Percentiles rank a stretch among this genome's conserved stretches.
These are phyloP conservation scores for Alternaria sp. DNA, from an alignment of 2,329 filamentous ascomycete species.

Conservation along the genomic window DNA sequence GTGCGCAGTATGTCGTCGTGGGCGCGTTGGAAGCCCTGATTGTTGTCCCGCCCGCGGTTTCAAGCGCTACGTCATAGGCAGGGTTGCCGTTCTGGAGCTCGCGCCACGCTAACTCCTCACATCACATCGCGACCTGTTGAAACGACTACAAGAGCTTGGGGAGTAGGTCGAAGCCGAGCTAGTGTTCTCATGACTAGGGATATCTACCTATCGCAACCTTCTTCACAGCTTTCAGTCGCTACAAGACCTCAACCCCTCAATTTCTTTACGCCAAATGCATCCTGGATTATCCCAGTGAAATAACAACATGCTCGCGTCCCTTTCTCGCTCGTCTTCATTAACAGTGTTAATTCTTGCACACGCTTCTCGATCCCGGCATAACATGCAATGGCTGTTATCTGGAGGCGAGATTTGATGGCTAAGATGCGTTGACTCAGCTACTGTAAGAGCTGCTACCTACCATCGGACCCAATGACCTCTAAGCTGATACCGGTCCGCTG, in stretches of 20 bases:
- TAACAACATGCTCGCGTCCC: not conserved
- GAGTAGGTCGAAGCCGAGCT: not conserved
- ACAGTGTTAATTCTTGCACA: not conserved
- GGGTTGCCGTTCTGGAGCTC: constrained; percentile 24
- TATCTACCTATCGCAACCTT: not conserved
- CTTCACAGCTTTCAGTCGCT: not conserved
- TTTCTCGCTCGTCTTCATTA: not conserved
- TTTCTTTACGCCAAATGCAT: not conserved
- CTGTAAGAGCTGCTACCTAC: not conserved
- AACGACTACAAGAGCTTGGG: not conserved
- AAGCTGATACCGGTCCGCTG: too few species aligned
- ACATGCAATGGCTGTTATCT: not conserved
- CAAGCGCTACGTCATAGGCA: constrained; percentile 42
- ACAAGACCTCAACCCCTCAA: not conserved
- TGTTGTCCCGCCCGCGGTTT: constrained; percentile 29
- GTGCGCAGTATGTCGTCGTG: constrained; percentile 36
- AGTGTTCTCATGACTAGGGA: not conserved
- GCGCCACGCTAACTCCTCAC: constrained; percentile 20
- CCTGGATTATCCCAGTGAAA: not conserved
- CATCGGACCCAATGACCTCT: too few species aligned
- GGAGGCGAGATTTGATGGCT: not conserved
- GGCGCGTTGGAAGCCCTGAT: constrained; percentile 31
- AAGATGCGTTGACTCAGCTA: not conserved
- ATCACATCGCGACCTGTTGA: not conserved
- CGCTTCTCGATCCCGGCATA: not conserved